phyloP scores from a whole-genome alignment of 257 asterid species.

The Nicotiana undulata region DNA sequence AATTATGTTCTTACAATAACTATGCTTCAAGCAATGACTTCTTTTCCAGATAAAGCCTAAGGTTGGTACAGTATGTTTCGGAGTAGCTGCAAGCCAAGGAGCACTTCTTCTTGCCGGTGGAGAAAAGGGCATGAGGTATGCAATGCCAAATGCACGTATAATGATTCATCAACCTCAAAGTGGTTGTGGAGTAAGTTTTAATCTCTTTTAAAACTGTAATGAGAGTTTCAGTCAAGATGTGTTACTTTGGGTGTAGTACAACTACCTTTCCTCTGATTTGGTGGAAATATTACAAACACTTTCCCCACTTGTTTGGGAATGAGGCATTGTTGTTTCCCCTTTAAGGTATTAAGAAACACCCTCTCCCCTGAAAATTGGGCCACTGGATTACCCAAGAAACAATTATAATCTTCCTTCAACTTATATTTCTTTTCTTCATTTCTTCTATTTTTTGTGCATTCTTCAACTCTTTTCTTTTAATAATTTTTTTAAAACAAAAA shows the following conservation, averaged over 20 bases:
- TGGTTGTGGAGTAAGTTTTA: slow-evolving; percentile 77
- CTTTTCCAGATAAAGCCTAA: slow-evolving; percentile 79
- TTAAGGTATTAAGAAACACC: not conserved
- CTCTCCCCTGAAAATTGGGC: not conserved
- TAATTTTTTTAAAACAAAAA: too few relatives aligned
- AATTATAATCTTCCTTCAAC: not conserved
- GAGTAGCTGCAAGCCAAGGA: slow-evolving; percentile 92
- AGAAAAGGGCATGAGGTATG: slow-evolving; percentile 92
- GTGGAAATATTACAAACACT: not conserved
- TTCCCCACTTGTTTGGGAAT: too few relatives aligned
- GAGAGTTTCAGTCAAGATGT: not conserved
- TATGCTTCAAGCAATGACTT: slow-evolving; percentile 8
- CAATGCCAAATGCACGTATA: slow-evolving; percentile 97
- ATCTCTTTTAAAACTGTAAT: not conserved
- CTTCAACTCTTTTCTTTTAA: not conserved
- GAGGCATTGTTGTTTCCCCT: not conserved
- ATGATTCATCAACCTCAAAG: slow-evolving; percentile 97
- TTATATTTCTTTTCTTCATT: not conserved
- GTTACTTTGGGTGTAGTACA: not conserved
- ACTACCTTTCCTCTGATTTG: not conserved
- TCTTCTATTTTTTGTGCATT: not conserved
- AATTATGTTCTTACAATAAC: slow-evolving; percentile 10
- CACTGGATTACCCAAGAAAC: not conserved
- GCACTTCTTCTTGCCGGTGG: slow-evolving; percentile 99
- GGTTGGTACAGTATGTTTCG: slow-evolving; percentile 97